Conservation (phyloP, 2,329 filamentous ascomycete genomes). For the Pseudocercospora cruenta region DNA sequence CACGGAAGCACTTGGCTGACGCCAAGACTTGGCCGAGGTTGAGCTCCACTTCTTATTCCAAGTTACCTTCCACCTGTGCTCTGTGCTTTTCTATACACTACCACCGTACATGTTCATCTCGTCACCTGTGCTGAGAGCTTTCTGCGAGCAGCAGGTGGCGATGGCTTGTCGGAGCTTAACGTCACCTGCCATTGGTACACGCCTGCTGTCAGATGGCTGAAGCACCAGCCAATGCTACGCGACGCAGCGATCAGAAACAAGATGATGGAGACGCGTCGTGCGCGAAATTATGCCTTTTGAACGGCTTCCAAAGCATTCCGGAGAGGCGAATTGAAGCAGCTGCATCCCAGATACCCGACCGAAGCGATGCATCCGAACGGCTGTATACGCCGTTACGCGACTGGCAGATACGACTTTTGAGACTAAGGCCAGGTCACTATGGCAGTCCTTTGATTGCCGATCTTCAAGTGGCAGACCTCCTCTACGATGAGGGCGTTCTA, state of each 20-base stretch:
- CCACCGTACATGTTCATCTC: neutral
- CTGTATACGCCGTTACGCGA: constrained; percentile 1
- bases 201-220: neutral
- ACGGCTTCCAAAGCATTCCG: neutral
- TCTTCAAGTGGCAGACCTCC: constrained; percentile 1
- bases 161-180: neutral
- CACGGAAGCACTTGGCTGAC: neutral
- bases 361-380: neutral
- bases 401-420: constrained; percentile 5
- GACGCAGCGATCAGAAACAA: no score
- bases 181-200: neutral
- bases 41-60: neutral
- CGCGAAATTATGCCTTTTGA: no score
- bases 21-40: neutral
- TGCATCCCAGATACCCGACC: neutral
- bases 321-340: neutral
- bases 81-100: neutral
- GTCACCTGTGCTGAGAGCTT: no score
- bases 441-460: constrained; percentile 7
- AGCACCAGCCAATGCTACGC: neutral
- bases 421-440: constrained; percentile 1
- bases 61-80: neutral
- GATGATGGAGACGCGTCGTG: no score
- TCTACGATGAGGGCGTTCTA: neutral
- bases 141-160: no score